Evolutionary conservation across 2,329 filamentous ascomycete genomes (phyloP).

Genomic region (Leptographium wingfieldii): DNA sequence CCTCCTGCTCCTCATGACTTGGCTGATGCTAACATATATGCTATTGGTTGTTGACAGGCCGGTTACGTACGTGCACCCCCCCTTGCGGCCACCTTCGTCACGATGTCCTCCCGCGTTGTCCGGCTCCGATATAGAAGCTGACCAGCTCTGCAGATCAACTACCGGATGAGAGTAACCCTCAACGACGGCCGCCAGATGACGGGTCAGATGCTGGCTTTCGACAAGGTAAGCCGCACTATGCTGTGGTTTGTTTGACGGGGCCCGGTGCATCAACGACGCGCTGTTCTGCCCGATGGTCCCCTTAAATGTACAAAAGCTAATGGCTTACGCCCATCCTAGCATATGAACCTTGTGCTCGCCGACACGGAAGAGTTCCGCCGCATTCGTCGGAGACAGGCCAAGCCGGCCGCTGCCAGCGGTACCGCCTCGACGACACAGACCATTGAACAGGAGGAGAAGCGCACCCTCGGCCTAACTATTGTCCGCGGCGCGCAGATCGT

Average conservation of each 20-base stretch:
- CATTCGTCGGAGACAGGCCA: constrained; percentile 72
- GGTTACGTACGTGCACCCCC: constrained; percentile 50
- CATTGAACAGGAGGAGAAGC: constrained; percentile 89
- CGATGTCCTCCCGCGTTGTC: background rate
- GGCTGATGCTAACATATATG: constrained; percentile 1
- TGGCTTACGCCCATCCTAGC: constrained; percentile 28
- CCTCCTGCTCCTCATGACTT: constrained; percentile 13
- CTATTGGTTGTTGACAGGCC: constrained; percentile 32
- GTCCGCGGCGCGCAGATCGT: constrained; percentile 91
- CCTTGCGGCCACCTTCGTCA: constrained; percentile 10
- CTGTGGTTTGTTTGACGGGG: background rate
- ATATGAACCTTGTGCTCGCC: constrained; percentile 98
- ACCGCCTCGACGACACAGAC: constrained; percentile 38
- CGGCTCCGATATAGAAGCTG: background rate
- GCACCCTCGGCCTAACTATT: constrained; percentile 89
- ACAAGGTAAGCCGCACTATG: constrained; percentile 45
- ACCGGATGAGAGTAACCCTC: constrained; percentile 94
- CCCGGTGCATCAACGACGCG: background rate
- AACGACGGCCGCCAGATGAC: constrained; percentile 94
- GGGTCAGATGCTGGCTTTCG: constrained; percentile 95
- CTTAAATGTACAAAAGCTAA: background rate
- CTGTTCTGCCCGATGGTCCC: background rate
- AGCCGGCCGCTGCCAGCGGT: constrained; percentile 44
- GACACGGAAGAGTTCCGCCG: constrained; percentile 97
- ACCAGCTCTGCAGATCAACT: constrained; percentile 66